phyloP scores from a whole-genome alignment of 2,329 filamentous ascomycete species.

The Fusarium mexicanum region DNA sequence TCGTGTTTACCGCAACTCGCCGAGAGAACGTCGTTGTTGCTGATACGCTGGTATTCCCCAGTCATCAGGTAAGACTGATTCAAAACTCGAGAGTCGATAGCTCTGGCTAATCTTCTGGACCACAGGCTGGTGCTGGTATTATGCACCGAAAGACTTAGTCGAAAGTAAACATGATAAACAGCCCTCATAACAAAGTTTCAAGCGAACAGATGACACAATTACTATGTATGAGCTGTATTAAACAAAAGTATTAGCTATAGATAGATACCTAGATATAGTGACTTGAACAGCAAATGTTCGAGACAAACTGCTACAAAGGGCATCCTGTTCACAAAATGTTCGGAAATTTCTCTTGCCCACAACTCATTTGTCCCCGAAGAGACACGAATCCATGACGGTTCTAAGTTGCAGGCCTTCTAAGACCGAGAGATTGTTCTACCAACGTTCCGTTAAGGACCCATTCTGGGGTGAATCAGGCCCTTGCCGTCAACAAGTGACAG shows the following conservation, averaged over 20 bases:
- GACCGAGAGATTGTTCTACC: slow-evolving; percentile 64
- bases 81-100: no score
- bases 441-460: slow-evolving; percentile 85
- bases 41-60: slow-evolving; percentile 87
- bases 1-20: slow-evolving; percentile 85
- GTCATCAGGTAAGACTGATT: slow-evolving; percentile 74
- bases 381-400: slow-evolving; percentile 39
- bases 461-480: slow-evolving; percentile 74
- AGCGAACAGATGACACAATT: not conserved
- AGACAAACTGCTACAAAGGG: not conserved
- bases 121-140: slow-evolving; percentile 47
- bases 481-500: slow-evolving; percentile 77
- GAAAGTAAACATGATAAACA: not conserved
- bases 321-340: slow-evolving; percentile 44
- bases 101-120: slow-evolving; percentile 5
- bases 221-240: not conserved
- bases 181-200: not conserved
- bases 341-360: slow-evolving; percentile 55
- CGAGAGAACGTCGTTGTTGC: slow-evolving; percentile 92
- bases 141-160: slow-evolving; percentile 43
- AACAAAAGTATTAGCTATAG: not conserved
- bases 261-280: not conserved
- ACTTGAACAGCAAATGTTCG: not conserved
- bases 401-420: slow-evolving; percentile 52
- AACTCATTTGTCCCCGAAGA: slow-evolving; percentile 46